These are phyloP conservation scores for Oropetium thomaeum DNA, from an alignment of 176 grass and related monocot species.

Conservation along the genomic window DNA sequence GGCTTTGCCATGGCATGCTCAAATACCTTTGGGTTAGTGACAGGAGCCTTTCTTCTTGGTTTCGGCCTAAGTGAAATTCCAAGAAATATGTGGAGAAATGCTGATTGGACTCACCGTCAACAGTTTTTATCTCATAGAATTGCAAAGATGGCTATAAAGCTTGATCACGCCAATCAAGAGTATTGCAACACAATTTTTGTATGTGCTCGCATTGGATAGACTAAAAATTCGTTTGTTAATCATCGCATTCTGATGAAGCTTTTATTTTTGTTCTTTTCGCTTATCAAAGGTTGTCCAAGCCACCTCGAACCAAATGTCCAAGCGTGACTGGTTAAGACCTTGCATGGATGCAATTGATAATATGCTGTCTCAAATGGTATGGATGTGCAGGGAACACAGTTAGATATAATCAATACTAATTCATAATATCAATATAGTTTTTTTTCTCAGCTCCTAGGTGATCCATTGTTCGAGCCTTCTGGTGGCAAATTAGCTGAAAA, in stretches of 20 bases:
- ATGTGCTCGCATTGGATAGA: conserved; percentile 10
- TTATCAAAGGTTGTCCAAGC: conserved; percentile 77
- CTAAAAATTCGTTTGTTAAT: not conserved
- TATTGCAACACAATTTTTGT: conserved; percentile 95
- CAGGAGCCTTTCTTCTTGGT: conserved; percentile 96
- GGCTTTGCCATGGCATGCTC: conserved; percentile 97
- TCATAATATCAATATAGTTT: not conserved
- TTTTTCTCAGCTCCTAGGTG: conserved; percentile 56
- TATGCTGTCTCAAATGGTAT: conserved; percentile 84
- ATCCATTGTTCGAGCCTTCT: conserved; percentile 67
- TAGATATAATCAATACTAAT: conserved; percentile 23
- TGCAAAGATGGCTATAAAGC: conserved; percentile 85
- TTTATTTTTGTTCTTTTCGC: not conserved
- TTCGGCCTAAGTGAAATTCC: conserved; percentile 99
- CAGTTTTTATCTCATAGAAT: conserved; percentile 82
- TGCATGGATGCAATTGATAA: conserved; percentile 90
- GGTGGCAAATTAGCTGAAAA: conserved; percentile 83
- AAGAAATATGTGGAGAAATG: conserved; percentile 82
- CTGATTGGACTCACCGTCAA: conserved; percentile 74
- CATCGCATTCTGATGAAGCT: conserved; percentile 14
- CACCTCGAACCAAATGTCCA: conserved; percentile 95
- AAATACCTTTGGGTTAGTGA: conserved; percentile 98
- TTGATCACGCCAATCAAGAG: conserved; percentile 94
- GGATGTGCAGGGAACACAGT: conserved; percentile 27
- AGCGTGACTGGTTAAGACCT: conserved; percentile 73